A percentile compares a stretch with the other conserved stretches of the same genome.
phyloP scores from a whole-genome alignment of 352 stramenopile genomes.

The Elongisporangium senticosum region DNA sequence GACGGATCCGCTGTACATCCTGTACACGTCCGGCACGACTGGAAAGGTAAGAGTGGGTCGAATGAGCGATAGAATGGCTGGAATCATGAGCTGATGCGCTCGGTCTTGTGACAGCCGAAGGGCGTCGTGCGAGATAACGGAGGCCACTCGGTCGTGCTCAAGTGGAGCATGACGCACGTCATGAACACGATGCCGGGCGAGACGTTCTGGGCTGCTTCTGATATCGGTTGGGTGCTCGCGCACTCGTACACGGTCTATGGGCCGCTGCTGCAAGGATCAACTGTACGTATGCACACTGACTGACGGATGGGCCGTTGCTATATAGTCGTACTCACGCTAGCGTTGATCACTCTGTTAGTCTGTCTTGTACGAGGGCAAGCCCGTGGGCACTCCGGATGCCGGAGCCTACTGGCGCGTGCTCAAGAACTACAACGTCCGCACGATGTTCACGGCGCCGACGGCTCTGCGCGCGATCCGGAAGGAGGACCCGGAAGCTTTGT shows the following conservation, averaged over 20 bases:
- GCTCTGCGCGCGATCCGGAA: conserved; percentile 86
- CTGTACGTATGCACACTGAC: conserved; percentile 15
- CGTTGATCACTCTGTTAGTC: no score
- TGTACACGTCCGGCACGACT: conserved; percentile 79
- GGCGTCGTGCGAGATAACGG: conserved; percentile 75
- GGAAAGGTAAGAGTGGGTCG: conserved; percentile 20
- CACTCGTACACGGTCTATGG: conserved; percentile 89
- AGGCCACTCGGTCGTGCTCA: conserved; percentile 80
- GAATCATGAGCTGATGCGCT: neutral
- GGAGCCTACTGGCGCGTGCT: conserved; percentile 86
- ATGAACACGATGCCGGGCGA: conserved; percentile 71
- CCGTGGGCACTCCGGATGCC: conserved; percentile 81
- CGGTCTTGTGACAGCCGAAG: conserved; percentile 37
- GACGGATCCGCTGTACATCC: conserved; percentile 69
- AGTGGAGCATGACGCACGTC: conserved; percentile 79
- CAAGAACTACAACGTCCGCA: conserved; percentile 77
- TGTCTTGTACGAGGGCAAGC: conserved; percentile 89
- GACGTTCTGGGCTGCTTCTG: conserved; percentile 79
- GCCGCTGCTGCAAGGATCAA: conserved; percentile 81
- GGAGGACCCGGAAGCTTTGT: conserved; percentile 60
- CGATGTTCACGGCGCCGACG: conserved; percentile 90
- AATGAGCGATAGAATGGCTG: neutral
- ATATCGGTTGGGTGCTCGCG: conserved; percentile 89
- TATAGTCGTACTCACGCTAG: neutral
- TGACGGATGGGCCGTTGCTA: neutral